These are phyloP conservation scores for Polysphondylium violaceum DNA, from an alignment of 78 protist species.

Conservation along the genomic window DNA sequence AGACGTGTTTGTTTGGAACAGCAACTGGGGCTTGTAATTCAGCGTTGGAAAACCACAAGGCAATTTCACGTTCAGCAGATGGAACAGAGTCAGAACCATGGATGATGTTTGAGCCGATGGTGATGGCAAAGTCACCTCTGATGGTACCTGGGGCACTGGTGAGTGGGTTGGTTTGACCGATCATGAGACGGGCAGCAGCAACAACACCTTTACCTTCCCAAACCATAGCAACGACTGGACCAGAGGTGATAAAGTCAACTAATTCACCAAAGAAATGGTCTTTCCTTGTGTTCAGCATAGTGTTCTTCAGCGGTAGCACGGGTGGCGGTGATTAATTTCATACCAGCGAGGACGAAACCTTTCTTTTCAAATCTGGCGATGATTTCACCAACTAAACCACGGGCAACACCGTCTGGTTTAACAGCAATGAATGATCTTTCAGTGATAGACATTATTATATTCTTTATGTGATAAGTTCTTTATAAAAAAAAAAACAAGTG, in stretches of 20 bases:
- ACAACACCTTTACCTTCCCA: conserved; percentile 92
- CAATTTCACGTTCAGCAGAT: conserved; percentile 79
- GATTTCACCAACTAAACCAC: conserved; percentile 91
- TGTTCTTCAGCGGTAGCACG: conserved; percentile 82
- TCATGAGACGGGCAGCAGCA: conserved; percentile 68
- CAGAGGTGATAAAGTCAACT: conserved; percentile 83
- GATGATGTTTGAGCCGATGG: conserved; percentile 84
- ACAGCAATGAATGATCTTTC: conserved; percentile 92
- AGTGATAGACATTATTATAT: background rate
- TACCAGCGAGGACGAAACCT: conserved; percentile 89
- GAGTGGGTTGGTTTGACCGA: conserved; percentile 88
- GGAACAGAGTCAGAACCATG: conserved; percentile 90
- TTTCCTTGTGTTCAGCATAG: conserved; percentile 83
- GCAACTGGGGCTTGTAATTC: conserved; percentile 53
- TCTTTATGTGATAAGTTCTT: background rate
- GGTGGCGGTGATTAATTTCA: conserved; percentile 85
- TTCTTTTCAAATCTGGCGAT: conserved; percentile 90
- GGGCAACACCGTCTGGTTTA: conserved; percentile 94
- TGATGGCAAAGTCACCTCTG: conserved; percentile 89
- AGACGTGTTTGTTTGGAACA: conserved; percentile 51
- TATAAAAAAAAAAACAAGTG: background rate
- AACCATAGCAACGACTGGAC: conserved; percentile 93
- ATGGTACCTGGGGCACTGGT: conserved; percentile 89
- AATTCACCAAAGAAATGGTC: conserved; percentile 88
- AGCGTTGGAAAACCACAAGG: conserved; percentile 80